Conservation (phyloP, 768 basidiomycete genomes). For the Cystofilobasidium macerans region DNA sequence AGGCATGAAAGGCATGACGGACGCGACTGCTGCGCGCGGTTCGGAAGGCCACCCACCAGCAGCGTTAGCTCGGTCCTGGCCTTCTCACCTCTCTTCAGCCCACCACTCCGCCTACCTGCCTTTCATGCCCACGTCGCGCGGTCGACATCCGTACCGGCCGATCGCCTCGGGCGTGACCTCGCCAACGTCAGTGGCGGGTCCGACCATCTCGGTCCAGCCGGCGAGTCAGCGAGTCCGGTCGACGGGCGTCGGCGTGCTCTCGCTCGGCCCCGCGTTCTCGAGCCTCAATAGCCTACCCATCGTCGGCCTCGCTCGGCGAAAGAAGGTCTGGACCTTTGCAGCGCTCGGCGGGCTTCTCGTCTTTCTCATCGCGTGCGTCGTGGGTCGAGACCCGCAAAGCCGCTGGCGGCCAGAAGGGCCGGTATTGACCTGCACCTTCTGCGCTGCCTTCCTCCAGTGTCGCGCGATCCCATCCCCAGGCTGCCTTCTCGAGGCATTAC, state of each 20-base stretch:
- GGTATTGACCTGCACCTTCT: no score
- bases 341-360: not conserved
- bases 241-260: not conserved
- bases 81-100: not conserved
- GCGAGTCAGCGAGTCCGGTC: not conserved
- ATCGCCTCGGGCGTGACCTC: not conserved
- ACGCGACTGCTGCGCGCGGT: no score
- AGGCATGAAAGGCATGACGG: no score
- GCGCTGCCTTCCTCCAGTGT: no score
- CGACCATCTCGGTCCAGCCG: constrained; percentile 8
- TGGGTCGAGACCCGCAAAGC: no score
- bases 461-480: no score
- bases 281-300: not conserved
- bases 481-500: no score
- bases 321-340: not conserved
- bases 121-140: not conserved
- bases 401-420: no score
- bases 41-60: no score
- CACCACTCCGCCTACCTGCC: not conserved
- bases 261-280: not conserved
- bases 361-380: not conserved
- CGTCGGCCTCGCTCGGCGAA: not conserved
- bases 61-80: not conserved
- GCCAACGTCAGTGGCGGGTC: not conserved
- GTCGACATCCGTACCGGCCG: not conserved